Evolutionary conservation across 768 basidiomycete genomes (phyloP), one percentile per base, ranked within the genome.

Genomic region (Lactarius hengduanensis): DNA sequence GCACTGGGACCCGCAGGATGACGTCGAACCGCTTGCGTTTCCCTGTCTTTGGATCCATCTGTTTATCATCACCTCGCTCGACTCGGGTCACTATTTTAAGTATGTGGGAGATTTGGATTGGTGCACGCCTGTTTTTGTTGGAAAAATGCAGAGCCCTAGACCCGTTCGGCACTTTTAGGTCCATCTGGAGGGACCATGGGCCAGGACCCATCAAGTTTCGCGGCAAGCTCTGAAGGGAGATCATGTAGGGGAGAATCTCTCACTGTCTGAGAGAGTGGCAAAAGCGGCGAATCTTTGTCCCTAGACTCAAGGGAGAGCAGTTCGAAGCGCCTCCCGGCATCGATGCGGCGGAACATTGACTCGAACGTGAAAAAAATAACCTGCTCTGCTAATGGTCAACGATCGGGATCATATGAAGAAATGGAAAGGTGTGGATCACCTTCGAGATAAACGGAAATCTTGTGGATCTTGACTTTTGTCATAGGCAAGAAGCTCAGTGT

Each of bases 1-100:
- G 88, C 41, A 97, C 82, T 0, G 94, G 94, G 0, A 87, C 86
- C 74, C 92, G 89, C 67, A 96, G 83, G 26, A 91, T 85, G 70
- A 96, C 92, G 74, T 95, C 95, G 75, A 90, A 94, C 72, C 91
- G 75, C 78, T 92, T 96, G 69, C 86, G 83, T 77, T 83, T 88
- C 41, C 91, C 91, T 36, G 82, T 80, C 74, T 88, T 87, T 10
- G 81, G 69, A 73, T 92, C 90, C 2, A 87, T 62, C 18, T 81
- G 78, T 26, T 73, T 71, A 71, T 92, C 88, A 69, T 94, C 92
- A 3, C 89, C 92, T 36, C 89, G 82, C 77, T 95, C 91, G 22
- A 96, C 90, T 43, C 95, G 81, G 61, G 98, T 83, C 34, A 91
- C 81, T 55, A 93, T 81, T 79, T 94, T 95, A 61, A 99, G 79